Evolutionary conservation across 169 alveolate genomes (phyloP), one percentile per base, ranked within the genome.

Genomic region (Eimeria maxima): DNA sequence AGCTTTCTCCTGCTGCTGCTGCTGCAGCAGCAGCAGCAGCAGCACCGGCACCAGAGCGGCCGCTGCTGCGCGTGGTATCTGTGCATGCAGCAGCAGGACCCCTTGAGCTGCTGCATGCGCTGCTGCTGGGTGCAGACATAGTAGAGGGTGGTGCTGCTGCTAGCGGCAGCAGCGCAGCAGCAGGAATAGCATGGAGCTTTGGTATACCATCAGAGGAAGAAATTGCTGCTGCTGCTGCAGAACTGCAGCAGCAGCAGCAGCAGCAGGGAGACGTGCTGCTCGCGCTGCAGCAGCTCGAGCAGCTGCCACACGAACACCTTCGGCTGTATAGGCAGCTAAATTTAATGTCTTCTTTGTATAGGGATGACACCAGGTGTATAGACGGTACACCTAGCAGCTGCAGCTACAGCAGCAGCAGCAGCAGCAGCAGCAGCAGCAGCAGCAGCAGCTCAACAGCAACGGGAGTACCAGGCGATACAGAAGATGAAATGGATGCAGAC

Each of bases 121-220:
- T 76, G 87, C 87, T 76, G 87, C 60, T 76, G 60, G 87, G 87
- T 33, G 87, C 63, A 33, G 87, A 76, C 42, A 63, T 76, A 42
- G 87, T 42, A 0, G 87, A 76, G 27, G 87, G 87, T 0, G 87
- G 87, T 33, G 87, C 87, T 33, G 87, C 87, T 22, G 87, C 87
- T 22, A 76, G 63, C 60, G 87, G 87, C 87, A 76, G 60, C 63
- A 76, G 87, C 87, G 60, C 87, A 76, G 87, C 87, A 44, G 87
- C 87, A 42, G 87, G 87, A 76, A 42, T 76, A 18, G 87, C 87
- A 20, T 76, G 87, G 87, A 42, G 38, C 87, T 76, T 76, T 60
- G 57, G 29, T 3, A 27, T 76, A 4, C 87, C 87, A 6, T 76
- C 87, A 22, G 38, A 8, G 33, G 87, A 27, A 42, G 87, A 76